These are phyloP conservation scores for Suillus decipiens DNA, from an alignment of 768 basidiomycete species.

Conservation along the genomic window DNA sequence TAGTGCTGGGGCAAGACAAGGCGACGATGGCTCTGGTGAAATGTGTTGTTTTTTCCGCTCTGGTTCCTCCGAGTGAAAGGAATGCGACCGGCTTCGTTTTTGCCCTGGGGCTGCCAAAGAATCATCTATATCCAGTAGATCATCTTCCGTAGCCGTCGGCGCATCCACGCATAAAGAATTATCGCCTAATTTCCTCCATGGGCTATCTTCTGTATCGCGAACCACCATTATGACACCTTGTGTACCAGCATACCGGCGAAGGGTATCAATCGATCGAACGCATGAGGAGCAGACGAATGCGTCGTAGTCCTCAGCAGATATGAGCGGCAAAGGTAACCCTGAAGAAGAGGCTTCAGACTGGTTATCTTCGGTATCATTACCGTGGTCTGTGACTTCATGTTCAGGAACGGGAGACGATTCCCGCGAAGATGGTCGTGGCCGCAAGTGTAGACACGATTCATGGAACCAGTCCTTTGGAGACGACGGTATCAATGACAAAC, in stretches of 20 bases:
- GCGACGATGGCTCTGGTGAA: conserved; percentile 35
- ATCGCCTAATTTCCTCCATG: conserved; percentile 56
- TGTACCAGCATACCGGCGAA: conserved; percentile 69
- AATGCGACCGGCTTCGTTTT: conserved; percentile 48
- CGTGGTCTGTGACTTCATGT: conserved; percentile 7
- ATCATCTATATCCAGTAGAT: conserved; percentile 28
- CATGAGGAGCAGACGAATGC: conserved; percentile 73
- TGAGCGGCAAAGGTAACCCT: conserved; percentile 65
- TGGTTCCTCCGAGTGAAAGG: conserved; percentile 32
- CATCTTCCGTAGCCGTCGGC: conserved; percentile 18
- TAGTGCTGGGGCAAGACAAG: conserved; percentile 59
- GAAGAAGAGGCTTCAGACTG: conserved; percentile 65
- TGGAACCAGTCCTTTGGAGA: conserved; percentile 81
- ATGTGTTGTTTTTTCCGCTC: conserved; percentile 47
- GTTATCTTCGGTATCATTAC: conserved; percentile 46
- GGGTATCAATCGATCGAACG: conserved; percentile 52
- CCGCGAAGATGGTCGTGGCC: conserved; percentile 59
- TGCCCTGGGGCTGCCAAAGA: conserved; percentile 29
- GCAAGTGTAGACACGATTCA: conserved; percentile 83
- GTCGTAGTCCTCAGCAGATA: conserved; percentile 72
- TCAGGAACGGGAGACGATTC: conserved; percentile 35
- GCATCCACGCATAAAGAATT: conserved; percentile 7
- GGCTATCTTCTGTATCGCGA: conserved; percentile 43
- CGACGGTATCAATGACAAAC: conserved; percentile 8
- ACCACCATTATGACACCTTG: conserved; percentile 67